Evolutionary conservation across 1,284 basidiomycete genomes (phyloP), one percentile per base, ranked within the genome.

Genomic region (Sanghuangporus baumii): DNA sequence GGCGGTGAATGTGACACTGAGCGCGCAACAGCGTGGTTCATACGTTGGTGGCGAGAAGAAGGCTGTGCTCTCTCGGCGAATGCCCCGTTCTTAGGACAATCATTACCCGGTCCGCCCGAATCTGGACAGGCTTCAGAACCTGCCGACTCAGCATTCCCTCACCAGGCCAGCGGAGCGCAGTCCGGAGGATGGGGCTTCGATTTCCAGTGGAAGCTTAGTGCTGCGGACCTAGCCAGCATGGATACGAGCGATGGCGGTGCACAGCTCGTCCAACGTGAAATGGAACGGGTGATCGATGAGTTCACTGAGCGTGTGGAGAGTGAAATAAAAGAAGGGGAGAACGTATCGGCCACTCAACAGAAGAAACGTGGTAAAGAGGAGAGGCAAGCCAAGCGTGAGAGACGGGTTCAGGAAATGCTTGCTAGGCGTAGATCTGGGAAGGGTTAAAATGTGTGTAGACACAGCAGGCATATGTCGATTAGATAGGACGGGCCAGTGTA

Each of bases 1-100:
- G 93, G 94, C 1, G 93, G 89, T 1, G 79, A 85, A 60, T 78
- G 80, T 47, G 89, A 98, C 72, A 71, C 81, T 12, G 75, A 83
- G 6, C 82, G 90, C 9, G 90, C 93, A 6, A 87, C 88, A 1
- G 77, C 79, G n/a, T 92, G 88, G 80, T 87, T 97, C 70, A 81
- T 96, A 46, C 79, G 83, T 51, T 91, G 91, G 81, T 97, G 94
- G 86, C 84, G 95, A 55, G 87, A 89, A 72, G 78, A 92, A 67
- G 87, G 88, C 57, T 81, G 84, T 2, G 76, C 86, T 43, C 71
- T 79, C 38, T 76, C 81, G 62, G 77, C 80, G 23, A 74, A 76
- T 20, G 74, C 76, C n/a, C 74, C 75, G 23, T 74, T 75, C 51
- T 71, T 73, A 51, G 64, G 71, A 18, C 26, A 31, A 18, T 62